These are phyloP conservation scores for Ramalina intermedia DNA, from an alignment of 495 filamentous ascomycete species.

Conservation along the genomic window DNA sequence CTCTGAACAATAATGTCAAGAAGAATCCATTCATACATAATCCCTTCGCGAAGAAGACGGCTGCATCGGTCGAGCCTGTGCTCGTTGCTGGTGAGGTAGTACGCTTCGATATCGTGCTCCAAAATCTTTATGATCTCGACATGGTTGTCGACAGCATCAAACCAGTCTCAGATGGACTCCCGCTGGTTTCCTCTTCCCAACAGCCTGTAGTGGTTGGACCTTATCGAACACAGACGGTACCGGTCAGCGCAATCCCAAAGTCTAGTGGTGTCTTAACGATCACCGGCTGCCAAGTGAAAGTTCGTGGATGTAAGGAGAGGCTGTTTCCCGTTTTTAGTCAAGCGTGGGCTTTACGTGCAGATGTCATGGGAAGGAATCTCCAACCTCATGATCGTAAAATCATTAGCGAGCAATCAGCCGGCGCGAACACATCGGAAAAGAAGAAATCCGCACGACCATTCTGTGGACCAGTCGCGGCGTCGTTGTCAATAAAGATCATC, in stretches of 20 bases:
- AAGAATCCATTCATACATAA: slow-evolving; percentile 89
- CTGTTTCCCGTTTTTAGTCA: slow-evolving; percentile 70
- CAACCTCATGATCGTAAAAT: slow-evolving; percentile 37
- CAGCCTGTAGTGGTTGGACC: slow-evolving; percentile 59
- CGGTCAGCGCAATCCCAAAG: slow-evolving; percentile 53
- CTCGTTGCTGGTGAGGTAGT: slow-evolving; percentile 65
- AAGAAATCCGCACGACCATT: slow-evolving; percentile 23
- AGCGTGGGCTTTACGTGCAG: slow-evolving; percentile 56
- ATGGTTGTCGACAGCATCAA: slow-evolving; percentile 70
- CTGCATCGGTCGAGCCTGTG: slow-evolving; percentile 40
- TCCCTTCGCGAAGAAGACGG: slow-evolving; percentile 51
- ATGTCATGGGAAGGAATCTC: slow-evolving; percentile 34
- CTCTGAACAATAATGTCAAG: slow-evolving; percentile 31
- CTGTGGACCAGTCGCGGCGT: slow-evolving; percentile 17
- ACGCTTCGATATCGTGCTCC: slow-evolving; percentile 64
- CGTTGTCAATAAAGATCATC: slow-evolving; percentile 55
- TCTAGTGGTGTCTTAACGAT: slow-evolving; percentile 53
- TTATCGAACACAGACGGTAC: slow-evolving; percentile 64
- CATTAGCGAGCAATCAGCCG: slow-evolving; percentile 46
- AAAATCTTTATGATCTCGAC: slow-evolving; percentile 90
- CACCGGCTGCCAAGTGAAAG: slow-evolving; percentile 63
- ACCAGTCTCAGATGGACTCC: slow-evolving; percentile 56
- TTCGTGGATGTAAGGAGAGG: slow-evolving; percentile 66
- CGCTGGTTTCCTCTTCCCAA: slow-evolving; percentile 44
- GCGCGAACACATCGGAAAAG: slow-evolving; percentile 19